A percentile compares a stretch with the other conserved stretches of the same genome.
Conservation (phyloP, 2,329 filamentous ascomycete genomes). For the Aspergillus viridinutans region DNA sequence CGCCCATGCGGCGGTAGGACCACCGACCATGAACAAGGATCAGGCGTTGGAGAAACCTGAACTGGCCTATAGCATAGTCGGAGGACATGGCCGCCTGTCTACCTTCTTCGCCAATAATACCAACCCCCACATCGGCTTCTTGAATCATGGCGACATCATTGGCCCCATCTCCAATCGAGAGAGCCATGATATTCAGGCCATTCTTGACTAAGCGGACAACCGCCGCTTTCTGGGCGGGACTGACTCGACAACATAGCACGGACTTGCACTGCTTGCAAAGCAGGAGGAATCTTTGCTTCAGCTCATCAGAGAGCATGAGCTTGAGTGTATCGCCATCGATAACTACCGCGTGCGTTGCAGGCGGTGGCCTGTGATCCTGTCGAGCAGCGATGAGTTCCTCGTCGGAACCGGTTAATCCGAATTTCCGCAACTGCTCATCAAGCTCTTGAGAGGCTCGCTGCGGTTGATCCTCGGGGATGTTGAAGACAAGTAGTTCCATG, state of each 20-base stretch:
- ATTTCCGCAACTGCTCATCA: constrained; percentile 66
- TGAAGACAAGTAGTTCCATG: constrained; percentile 92
- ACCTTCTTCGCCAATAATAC: constrained; percentile 89
- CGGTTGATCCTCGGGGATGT: constrained; percentile 71
- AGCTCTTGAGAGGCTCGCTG: constrained; percentile 65
- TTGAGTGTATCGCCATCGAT: constrained; percentile 94
- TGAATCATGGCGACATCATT: constrained; percentile 99
- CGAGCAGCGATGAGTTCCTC: constrained; percentile 76
- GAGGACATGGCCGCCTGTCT: constrained; percentile 93
- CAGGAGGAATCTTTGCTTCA: constrained; percentile 89
- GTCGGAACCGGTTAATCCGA: constrained; percentile 77
- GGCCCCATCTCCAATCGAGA: constrained; percentile 88
- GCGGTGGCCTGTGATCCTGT: constrained; percentile 79
- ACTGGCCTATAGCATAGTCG: constrained; percentile 92
- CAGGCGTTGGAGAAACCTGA: constrained; percentile 78
- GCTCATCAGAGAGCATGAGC: constrained; percentile 72
- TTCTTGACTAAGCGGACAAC: constrained; percentile 94
- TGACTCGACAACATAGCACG: constrained; percentile 95
- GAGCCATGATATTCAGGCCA: constrained; percentile 91
- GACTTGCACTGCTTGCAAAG: constrained; percentile 97
- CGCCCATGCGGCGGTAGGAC: constrained; percentile 91
- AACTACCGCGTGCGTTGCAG: constrained; percentile 83
- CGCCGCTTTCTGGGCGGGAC: constrained; percentile 93
- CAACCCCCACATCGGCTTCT: constrained; percentile 92
- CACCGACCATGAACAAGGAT: constrained; percentile 88